These are phyloP conservation scores for Aspergillus luchuensis DNA, from an alignment of 2,329 filamentous ascomycete species.

Conservation along the genomic window DNA sequence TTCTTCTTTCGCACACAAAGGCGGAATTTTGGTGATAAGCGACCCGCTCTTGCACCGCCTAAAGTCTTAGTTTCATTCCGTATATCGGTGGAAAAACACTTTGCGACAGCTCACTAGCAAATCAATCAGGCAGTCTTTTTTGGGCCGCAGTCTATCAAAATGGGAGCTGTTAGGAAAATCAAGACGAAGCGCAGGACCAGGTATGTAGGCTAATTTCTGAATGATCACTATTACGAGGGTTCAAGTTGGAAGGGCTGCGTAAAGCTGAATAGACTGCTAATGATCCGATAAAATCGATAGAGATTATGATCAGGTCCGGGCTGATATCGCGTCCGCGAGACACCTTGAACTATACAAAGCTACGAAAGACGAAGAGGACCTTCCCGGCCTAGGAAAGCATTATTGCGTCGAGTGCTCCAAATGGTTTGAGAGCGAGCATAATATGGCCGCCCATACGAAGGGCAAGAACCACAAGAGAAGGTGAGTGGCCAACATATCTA, in stretches of 20 bases:
- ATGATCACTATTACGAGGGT: slow-evolving; percentile 8
- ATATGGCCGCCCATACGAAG: slow-evolving; percentile 72
- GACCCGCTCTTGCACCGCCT: slow-evolving; percentile 32
- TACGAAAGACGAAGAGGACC: slow-evolving; percentile 78
- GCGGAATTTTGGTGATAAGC: slow-evolving; percentile 28
- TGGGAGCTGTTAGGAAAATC: slow-evolving; percentile 68
- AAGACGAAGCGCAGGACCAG: slow-evolving; percentile 74
- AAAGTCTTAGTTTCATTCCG: slow-evolving; percentile 32
- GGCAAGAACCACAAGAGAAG: slow-evolving; percentile 94
- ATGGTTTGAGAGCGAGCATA: slow-evolving; percentile 87
- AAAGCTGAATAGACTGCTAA: neutral
- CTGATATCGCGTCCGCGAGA: slow-evolving; percentile 74
- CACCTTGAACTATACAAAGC: slow-evolving; percentile 79
- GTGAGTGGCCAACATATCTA: slow-evolving; percentile 48
- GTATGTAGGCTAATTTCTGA: slow-evolving; percentile 43
- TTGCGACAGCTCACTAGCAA: slow-evolving; percentile 7
- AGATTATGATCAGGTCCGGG: slow-evolving; percentile 89
- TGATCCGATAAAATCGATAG: slow-evolving; percentile 52
- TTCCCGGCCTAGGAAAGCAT: slow-evolving; percentile 79
- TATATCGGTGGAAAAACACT: slow-evolving; percentile 37
- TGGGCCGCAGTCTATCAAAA: slow-evolving; percentile 43
- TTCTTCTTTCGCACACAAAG: slow-evolving; percentile 27
- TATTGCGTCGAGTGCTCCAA: slow-evolving; percentile 95
- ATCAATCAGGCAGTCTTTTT: slow-evolving; percentile 10
- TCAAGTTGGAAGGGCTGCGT: neutral